These are phyloP conservation scores for Letharia lupina DNA, from an alignment of 495 filamentous ascomycete species.

Conservation along the genomic window DNA sequence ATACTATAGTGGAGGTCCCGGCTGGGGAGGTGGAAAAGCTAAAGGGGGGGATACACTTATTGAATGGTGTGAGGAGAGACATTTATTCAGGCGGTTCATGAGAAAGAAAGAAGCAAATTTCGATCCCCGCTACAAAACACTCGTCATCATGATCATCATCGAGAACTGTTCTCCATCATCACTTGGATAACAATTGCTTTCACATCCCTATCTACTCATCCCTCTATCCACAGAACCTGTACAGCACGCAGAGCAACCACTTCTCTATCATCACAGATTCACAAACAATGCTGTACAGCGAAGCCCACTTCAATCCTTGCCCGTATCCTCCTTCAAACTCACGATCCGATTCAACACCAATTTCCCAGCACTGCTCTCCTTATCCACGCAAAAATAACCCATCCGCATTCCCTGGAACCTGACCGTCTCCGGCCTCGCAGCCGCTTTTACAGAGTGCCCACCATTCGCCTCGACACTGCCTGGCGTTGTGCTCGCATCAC, in stretches of 20 bases:
- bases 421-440: conserved; percentile 56
- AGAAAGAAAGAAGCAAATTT: too few relatives aligned
- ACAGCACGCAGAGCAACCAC: background rate
- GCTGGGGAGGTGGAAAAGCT: too few relatives aligned
- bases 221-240: background rate
- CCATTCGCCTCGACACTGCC: background rate
- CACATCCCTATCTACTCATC: background rate
- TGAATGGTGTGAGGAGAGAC: too few relatives aligned
- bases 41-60: too few relatives aligned
- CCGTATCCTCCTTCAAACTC: conserved; percentile 79
- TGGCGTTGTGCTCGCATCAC: background rate
- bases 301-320: conserved; percentile 37
- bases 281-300: background rate
- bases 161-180: background rate
- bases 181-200: background rate
- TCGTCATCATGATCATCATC: background rate
- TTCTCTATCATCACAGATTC: background rate
- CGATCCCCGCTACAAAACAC: too few relatives aligned
- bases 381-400: conserved; percentile 80
- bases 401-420: conserved; percentile 90
- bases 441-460: background rate
- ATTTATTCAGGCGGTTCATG: too few relatives aligned
- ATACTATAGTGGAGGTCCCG: too few relatives aligned
- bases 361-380: conserved; percentile 65
- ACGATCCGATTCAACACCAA: conserved; percentile 89